These are phyloP conservation scores for Alternaria viburni DNA, from an alignment of 2,329 filamentous ascomycete species.

Conservation along the genomic window DNA sequence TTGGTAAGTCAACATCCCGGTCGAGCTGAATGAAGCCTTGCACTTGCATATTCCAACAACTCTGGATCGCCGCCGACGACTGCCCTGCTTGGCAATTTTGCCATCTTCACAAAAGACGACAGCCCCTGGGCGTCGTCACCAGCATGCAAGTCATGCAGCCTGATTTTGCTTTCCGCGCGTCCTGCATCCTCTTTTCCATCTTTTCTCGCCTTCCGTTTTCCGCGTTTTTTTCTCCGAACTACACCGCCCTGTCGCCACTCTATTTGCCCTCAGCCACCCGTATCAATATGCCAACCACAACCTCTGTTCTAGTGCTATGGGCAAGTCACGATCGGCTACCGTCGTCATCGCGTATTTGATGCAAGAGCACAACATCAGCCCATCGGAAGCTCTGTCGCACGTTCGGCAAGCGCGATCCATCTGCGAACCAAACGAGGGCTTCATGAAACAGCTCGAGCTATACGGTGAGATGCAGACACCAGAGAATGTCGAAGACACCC, in stretches of 20 bases:
- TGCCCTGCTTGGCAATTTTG: slow-evolving; percentile 42
- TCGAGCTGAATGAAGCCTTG: slow-evolving; percentile 45
- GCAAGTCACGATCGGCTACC: slow-evolving; percentile 90
- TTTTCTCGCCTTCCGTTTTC: slow-evolving; percentile 23
- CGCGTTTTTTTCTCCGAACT: slow-evolving; percentile 19
- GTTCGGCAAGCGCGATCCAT: slow-evolving; percentile 75
- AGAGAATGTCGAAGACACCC: slow-evolving; percentile 69
- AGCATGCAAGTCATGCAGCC: slow-evolving; percentile 13
- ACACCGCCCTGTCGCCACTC: slow-evolving; percentile 49
- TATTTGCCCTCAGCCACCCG: slow-evolving; percentile 30
- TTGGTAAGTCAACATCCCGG: slow-evolving; percentile 63
- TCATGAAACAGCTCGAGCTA: slow-evolving; percentile 85
- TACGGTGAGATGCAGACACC: slow-evolving; percentile 90
- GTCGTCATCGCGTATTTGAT: slow-evolving; percentile 86
- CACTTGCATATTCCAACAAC: slow-evolving; percentile 39
- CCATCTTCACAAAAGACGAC: slow-evolving; percentile 36
- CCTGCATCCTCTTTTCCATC: slow-evolving; percentile 22
- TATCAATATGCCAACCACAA: slow-evolving; percentile 43
- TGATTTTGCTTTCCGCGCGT: slow-evolving; percentile 29
- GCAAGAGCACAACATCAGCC: slow-evolving; percentile 58
- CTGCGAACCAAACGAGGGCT: slow-evolving; percentile 88
- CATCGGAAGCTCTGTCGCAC: slow-evolving; percentile 70
- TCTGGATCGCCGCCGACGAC: slow-evolving; percentile 33
- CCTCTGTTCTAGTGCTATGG: slow-evolving; percentile 76
- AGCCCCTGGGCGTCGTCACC: slow-evolving; percentile 6